Percentiles rank a stretch among this genome's conserved stretches.
These are phyloP conservation scores for Daldinia grandis DNA, from an alignment of 495 filamentous ascomycete species.

Conservation along the genomic window DNA sequence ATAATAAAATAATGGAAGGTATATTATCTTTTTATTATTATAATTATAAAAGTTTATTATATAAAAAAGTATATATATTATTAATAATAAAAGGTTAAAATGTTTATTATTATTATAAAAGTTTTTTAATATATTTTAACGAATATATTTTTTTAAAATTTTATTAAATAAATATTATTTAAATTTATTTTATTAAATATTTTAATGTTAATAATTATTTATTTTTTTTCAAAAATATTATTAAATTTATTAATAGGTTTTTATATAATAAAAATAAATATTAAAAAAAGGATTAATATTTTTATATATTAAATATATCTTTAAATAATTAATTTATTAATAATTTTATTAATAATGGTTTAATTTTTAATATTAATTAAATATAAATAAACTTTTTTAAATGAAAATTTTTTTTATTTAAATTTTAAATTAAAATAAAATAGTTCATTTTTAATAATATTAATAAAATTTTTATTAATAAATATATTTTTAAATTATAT, in stretches of 20 bases:
- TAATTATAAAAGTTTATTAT: neutral
- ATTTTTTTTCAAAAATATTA: neutral
- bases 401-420: neutral
- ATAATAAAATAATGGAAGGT: neutral
- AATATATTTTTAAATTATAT: neutral
- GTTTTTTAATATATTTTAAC: neutral
- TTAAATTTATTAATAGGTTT: neutral
- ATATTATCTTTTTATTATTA: neutral
- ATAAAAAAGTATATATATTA: neutral
- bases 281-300: neutral
- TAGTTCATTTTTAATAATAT: neutral
- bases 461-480: neutral
- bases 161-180: slow-evolving; percentile 10
- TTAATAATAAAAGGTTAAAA: neutral
- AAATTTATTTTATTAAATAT: slow-evolving; percentile 2
- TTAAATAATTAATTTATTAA: neutral
- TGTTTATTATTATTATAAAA: neutral
- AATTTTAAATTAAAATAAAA: neutral
- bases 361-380: neutral
- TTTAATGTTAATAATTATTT: slow-evolving; percentile 2
- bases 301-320: neutral
- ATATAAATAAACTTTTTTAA: too few relatives aligned
- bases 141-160: slow-evolving; percentile 2
- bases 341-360: neutral
- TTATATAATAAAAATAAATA: neutral